Base-by-base conservation (phyloP, 106 monocot genomes). In the Dendrobium officinale region DNA sequence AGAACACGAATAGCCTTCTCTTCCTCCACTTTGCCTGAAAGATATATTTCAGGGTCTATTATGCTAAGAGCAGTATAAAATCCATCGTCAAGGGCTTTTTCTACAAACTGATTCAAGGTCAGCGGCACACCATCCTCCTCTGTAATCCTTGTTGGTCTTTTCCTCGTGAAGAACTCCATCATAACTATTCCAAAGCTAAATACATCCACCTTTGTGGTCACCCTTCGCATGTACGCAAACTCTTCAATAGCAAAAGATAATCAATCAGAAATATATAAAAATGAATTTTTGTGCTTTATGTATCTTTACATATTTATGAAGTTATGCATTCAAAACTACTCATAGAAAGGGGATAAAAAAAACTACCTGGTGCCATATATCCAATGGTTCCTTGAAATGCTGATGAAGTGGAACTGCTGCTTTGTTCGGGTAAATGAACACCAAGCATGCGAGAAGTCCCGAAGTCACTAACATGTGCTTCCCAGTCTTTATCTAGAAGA, bases 341-440 rank as follows among this genome's bases (percentile, higher is more conserved):
- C 18, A 49, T 49, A 43, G 15, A 18, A 44, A 31, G 40, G 17
- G 43, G 4, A n/a, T 22, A 1, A 20, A 64, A 67, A 6, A 42
- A 48, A 45, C 84, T 81, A 92, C 96, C 96, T 82, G 96, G 96
- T 80, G 96, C 96, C 31, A 96, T 82, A 81, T 96, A 96, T 51
- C 96, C 96, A 72, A 96, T 92, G 78, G 96, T 96, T 83, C 96
- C 96, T 82, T 90, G 96, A 45, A 96, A 90, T 16, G 78, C 89
- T 4, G 92, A 86, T 37, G 91, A 84, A n/a, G 81, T 82, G 9
- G 88, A 82, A 29, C 66, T 58, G 49, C 66, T 77, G 59, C 75
- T 79, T 48, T 29, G 81, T 54, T 84, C 90, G 1, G 61, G 45
- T 75, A 86, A 83, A 77, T 85, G 91, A 55, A 87, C 83, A 27